Evolutionary conservation across 2,329 filamentous ascomycete species (phyloP), one percentile per base, ranked within the genome.

Genomic region (Colletotrichum aenigma): DNA sequence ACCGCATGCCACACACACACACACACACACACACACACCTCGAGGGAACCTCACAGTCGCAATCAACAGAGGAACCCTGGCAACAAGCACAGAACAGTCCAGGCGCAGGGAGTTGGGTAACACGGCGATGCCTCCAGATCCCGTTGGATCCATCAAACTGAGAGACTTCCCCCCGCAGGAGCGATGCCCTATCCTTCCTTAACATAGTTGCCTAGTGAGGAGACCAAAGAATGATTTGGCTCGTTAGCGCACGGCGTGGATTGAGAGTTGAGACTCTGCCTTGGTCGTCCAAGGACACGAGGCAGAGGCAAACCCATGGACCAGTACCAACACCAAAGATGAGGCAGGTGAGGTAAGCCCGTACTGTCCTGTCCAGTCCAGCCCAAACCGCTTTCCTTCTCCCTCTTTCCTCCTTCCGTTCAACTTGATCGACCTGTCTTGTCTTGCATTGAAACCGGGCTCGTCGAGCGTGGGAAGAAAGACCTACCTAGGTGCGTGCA

Each of bases 371-470:
- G 38, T 43, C 38, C 58, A 75, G 58, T 15, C 58, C 58, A 61
- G 64, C 36, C 56, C 69, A 67, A 32, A 38, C 64, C 62, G 73
- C 64, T 74, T 69, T 69, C 34, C 65, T 73, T 65, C 70, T 69
- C 32, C 69, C n/a, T 75, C 74, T 69, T 75, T 68, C 28, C 74
- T 61, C 74, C 28, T 73, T 75, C 74, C 74, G 74, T 75, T 69
- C 74, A 18, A 48, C 55, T 34, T 60, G 70, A 75, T 73, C 74
- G 70, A 65, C 74, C 56, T 68, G 64, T 75, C 70, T 73, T 34
- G 70, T 75, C 70, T 73, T 34, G 70, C 64, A 58, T 68, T 73
- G 64, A 68, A 73, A 73, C 73, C 43, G 73, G 70, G 70, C 70
- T 68, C 73, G 64, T 75, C 58, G 24, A 73, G 70, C 48, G 26